Evolutionary conservation across 208 protist genomes (phyloP).

Genomic region (Phytomonas sp.): DNA sequence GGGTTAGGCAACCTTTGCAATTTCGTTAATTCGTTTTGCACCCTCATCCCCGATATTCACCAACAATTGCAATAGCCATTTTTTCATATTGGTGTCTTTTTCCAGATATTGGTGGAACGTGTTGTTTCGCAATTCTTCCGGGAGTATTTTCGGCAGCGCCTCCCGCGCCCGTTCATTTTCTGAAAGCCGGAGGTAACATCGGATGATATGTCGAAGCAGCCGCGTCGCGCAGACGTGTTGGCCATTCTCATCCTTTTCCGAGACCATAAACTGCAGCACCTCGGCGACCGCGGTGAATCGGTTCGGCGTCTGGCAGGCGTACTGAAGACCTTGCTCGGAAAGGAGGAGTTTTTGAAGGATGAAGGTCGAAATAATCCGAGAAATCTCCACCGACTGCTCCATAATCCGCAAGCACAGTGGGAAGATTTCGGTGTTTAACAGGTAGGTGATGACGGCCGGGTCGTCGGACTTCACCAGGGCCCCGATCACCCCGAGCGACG

Average conservation of each 20-base stretch:
- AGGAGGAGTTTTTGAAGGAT: constrained; percentile 99
- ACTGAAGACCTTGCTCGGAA: constrained; percentile 95
- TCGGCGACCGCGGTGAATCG: constrained; percentile 92
- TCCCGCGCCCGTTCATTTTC: constrained; percentile 89
- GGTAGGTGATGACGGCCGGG: constrained; percentile 92
- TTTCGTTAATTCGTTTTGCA: constrained; percentile 38
- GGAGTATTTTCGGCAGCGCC: constrained; percentile 63
- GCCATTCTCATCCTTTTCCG: constrained; percentile 57
- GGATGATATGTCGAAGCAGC: constrained; percentile 97
- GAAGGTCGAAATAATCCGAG: constrained; percentile 98
- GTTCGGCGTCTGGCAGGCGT: constrained; percentile 95
- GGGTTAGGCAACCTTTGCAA: not conserved
- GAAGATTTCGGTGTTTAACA: constrained; percentile 98
- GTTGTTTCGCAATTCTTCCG: constrained; percentile 77
- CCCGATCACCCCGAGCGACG: constrained; percentile 98
- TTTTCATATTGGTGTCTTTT: constrained; percentile 59
- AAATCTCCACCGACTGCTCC: constrained; percentile 95
- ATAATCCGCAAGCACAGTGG: constrained; percentile 99
- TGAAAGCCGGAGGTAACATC: constrained; percentile 96
- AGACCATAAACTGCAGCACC: constrained; percentile 94
- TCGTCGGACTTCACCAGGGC: constrained; percentile 94
- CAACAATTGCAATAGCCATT: constrained; percentile 72
- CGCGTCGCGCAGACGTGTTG: constrained; percentile 74
- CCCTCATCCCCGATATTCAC: constrained; percentile 78
- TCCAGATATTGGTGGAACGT: constrained; percentile 69